Conservation (phyloP, 208 protist species). For the Leptomonas pyrrhocoris region DNA sequence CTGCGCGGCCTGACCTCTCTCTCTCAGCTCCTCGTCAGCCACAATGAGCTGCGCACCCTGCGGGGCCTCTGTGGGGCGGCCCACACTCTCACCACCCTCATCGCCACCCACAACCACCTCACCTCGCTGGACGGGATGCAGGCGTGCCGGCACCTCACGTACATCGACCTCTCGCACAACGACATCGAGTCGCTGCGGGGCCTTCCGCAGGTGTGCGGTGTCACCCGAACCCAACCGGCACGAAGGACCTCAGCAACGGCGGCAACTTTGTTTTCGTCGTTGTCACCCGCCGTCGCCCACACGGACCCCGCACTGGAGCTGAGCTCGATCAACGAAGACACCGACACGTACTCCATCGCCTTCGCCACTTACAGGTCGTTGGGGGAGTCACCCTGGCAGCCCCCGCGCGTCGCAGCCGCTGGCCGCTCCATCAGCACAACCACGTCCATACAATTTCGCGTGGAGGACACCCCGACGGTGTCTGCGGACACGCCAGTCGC, state of each 20-base stretch:
- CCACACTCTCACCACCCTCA: slow-evolving; percentile 34
- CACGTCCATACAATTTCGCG: slow-evolving; percentile 7
- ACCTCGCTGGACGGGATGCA: slow-evolving; percentile 34
- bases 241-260: no score
- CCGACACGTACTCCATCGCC: slow-evolving; percentile 4
- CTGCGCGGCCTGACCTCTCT: slow-evolving; percentile 25
- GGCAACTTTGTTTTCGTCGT: no score
- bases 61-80: slow-evolving; percentile 24
- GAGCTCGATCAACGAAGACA: neutral
- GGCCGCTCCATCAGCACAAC: slow-evolving; percentile 4
- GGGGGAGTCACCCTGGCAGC: neutral
- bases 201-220: slow-evolving; percentile 16
- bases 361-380: neutral
- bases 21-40: slow-evolving; percentile 17
- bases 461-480: slow-evolving; percentile 1
- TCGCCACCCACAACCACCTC: slow-evolving; percentile 40
- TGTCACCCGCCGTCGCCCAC: neutral
- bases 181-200: slow-evolving; percentile 29
- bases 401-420: neutral
- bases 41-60: slow-evolving; percentile 36
- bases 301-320: neutral
- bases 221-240: no score
- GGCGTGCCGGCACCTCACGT: slow-evolving; percentile 26
- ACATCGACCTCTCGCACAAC: slow-evolving; percentile 46
- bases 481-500: slow-evolving; percentile 1